Conservation (phyloP, 768 basidiomycete species). For the Pulveroboletus sp. region DNA sequence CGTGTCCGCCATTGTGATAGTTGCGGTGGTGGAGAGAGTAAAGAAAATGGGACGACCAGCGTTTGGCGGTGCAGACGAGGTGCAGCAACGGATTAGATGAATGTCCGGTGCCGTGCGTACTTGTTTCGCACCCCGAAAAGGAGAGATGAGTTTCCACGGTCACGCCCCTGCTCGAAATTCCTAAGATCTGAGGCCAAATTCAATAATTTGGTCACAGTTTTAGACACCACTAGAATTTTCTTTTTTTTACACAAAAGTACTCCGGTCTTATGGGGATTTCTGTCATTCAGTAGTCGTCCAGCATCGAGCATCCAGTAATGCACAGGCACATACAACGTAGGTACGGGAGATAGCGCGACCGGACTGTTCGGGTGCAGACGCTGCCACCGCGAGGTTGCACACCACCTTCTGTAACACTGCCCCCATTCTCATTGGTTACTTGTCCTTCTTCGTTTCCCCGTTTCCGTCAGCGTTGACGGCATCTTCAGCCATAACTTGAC, state of each 20-base stretch:
- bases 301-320: neutral
- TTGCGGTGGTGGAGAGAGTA: constrained; percentile 15
- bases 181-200: neutral
- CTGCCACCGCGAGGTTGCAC: constrained; percentile 2
- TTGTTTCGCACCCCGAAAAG: constrained; percentile 24
- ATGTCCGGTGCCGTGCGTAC: constrained; percentile 29
- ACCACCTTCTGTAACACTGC: constrained; percentile 9
- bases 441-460: constrained; percentile 54
- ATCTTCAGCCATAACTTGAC: constrained; percentile 67
- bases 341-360: constrained; percentile 12
- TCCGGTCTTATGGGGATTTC: neutral
- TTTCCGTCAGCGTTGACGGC: constrained; percentile 36
- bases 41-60: constrained; percentile 18
- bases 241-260: constrained; percentile 1
- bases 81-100: constrained; percentile 30
- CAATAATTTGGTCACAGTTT: constrained; percentile 4
- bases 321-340: constrained; percentile 2
- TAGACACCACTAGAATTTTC: constrained; percentile 7
- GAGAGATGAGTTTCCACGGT: constrained; percentile 26
- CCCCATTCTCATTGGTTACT: constrained; percentile 25
- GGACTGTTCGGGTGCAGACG: neutral
- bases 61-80: constrained; percentile 22
- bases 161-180: constrained; percentile 6
- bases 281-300: neutral
- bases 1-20: constrained; percentile 22